phyloP scores from a whole-genome alignment of 1,284 basidiomycete genomes.

The Tilletia horrida region DNA sequence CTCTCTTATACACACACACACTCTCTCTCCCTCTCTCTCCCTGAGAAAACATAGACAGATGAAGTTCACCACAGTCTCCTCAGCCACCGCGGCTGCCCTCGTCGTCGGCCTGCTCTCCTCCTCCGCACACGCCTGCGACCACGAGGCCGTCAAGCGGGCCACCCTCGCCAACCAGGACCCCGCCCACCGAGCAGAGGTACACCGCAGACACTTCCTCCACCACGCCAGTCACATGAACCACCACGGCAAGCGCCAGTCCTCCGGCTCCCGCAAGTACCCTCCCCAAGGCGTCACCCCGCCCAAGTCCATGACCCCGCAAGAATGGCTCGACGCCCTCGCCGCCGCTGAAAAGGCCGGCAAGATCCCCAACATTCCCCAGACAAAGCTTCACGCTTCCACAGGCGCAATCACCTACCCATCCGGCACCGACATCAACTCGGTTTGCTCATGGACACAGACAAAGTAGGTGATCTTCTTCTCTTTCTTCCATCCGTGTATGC shows the following conservation, averaged over 20 bases:
- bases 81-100: background rate
- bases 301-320: slow-evolving; percentile 28
- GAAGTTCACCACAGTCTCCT: background rate
- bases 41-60: background rate
- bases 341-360: slow-evolving; percentile 34
- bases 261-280: background rate
- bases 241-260: slow-evolving; percentile 3
- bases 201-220: slow-evolving; percentile 13
- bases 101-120: background rate
- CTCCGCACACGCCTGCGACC: slow-evolving; percentile 1
- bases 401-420: slow-evolving; percentile 34
- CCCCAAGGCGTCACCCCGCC: slow-evolving; percentile 9
- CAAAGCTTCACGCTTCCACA: slow-evolving; percentile 15
- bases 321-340: slow-evolving; percentile 34
- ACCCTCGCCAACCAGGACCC: slow-evolving; percentile 12
- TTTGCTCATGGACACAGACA: slow-evolving; percentile 9
- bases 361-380: slow-evolving; percentile 36
- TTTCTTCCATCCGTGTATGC: too few species aligned
- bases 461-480: too few species aligned
- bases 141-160: slow-evolving; percentile 4
- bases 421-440: slow-evolving; percentile 25
- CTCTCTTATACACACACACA: background rate
- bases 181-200: slow-evolving; percentile 3
- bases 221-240: background rate
- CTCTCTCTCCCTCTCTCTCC: background rate